Conservation (phyloP, 495 filamentous ascomycete genomes). For the Bombardia bombarda region DNA sequence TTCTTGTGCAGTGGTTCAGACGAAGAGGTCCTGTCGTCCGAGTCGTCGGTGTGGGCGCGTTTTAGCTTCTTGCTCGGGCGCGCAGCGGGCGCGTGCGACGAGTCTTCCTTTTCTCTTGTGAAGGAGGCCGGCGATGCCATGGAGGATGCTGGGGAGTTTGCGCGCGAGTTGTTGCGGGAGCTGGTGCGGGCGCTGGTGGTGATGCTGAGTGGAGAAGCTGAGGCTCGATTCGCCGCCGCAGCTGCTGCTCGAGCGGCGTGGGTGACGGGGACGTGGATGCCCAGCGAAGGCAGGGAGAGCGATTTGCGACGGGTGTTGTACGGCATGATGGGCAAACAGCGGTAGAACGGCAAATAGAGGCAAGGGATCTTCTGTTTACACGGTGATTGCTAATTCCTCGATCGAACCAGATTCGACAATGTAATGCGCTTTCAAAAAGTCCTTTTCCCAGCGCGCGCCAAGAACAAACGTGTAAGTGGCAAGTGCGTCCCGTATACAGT, state of each 20-base stretch:
- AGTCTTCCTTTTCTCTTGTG: slow-evolving; percentile 40
- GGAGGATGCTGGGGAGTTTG: slow-evolving; percentile 43
- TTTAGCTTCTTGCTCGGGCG: slow-evolving; percentile 81
- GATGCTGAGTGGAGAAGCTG: slow-evolving; percentile 7
- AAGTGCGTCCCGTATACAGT: too few relatives aligned
- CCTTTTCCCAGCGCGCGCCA: too few relatives aligned
- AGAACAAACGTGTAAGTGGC: too few relatives aligned
- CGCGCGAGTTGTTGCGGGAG: slow-evolving; percentile 12
- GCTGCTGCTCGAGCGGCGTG: slow-evolving; percentile 54
- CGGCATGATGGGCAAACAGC: slow-evolving; percentile 42
- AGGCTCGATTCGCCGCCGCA: slow-evolving; percentile 17
- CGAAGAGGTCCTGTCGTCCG: slow-evolving; percentile 37
- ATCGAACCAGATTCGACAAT: neutral
- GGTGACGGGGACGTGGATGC: slow-evolving; percentile 73
- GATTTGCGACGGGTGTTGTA: slow-evolving; percentile 99
- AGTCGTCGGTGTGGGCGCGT: slow-evolving; percentile 59
- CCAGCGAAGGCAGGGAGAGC: slow-evolving; percentile 84
- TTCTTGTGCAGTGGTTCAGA: slow-evolving; percentile 40
- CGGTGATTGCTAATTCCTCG: neutral
- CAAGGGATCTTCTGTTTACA: too few relatives aligned
- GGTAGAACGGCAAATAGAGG: too few relatives aligned
- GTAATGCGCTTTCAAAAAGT: too few relatives aligned
- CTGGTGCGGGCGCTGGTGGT: too few relatives aligned
- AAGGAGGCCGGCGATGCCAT: slow-evolving; percentile 48
- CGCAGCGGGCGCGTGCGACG: too few relatives aligned